phyloP scores from a whole-genome alignment of 495 filamentous ascomycete species.

The Aspergillus sparsus region DNA sequence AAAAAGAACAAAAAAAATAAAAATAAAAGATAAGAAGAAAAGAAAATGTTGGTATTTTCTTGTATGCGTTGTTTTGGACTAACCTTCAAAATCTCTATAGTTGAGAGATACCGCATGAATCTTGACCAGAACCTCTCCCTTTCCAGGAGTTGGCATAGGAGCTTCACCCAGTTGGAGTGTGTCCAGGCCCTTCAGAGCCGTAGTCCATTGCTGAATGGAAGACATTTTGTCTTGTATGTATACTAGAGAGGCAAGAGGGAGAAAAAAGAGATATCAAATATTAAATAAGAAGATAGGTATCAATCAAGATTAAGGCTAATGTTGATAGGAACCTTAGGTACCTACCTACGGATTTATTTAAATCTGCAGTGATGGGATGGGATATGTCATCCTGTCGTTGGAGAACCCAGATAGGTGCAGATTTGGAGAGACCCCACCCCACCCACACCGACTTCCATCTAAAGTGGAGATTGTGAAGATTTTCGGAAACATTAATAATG shows the following conservation, averaged over 20 bases:
- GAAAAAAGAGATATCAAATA: no score
- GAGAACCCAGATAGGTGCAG: not conserved
- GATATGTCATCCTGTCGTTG: not conserved
- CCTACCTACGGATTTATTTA: no score
- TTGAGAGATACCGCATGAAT: constrained; percentile 58
- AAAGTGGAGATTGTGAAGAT: not conserved
- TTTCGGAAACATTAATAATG: not conserved
- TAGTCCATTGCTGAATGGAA: constrained; percentile 49
- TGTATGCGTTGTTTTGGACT: not conserved
- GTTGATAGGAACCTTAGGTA: no score
- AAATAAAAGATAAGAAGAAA: no score
- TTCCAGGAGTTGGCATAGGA: constrained; percentile 42
- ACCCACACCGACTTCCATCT: not conserved
- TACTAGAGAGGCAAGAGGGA: no score
- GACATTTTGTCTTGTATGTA: constrained; percentile 19
- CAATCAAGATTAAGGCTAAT: no score
- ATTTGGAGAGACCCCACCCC: not conserved
- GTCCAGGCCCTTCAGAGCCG: constrained; percentile 51
- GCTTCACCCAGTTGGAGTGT: constrained; percentile 44
- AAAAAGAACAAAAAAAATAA: no score
- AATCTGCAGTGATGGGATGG: no score
- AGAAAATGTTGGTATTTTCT: no score
- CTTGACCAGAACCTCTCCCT: constrained; percentile 58
- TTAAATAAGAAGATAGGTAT: no score
- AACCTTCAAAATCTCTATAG: constrained; percentile 62